These are phyloP conservation scores for Eutrema heterophyllum DNA, from an alignment of 345 rosid species.

Conservation along the genomic window DNA sequence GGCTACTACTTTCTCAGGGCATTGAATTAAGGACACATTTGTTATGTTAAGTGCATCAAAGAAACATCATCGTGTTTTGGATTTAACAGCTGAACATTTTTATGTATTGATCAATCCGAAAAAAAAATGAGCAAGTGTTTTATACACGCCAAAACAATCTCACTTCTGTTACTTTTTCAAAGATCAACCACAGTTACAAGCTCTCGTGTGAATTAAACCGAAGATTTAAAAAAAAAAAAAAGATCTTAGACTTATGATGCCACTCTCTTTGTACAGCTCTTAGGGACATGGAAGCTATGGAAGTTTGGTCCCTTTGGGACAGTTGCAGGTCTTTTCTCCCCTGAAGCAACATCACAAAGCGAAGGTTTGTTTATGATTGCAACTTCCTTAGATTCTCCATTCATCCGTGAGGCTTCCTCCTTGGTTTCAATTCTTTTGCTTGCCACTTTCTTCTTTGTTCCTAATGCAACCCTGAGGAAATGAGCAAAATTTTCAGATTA, in stretches of 20 bases:
- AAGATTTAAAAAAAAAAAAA: neutral
- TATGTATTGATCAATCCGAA: neutral
- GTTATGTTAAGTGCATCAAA: too few relatives aligned
- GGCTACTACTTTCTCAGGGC: too few relatives aligned
- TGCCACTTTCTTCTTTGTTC: slow-evolving; percentile 27
- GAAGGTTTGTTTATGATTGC: slow-evolving; percentile 34
- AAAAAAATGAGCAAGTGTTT: neutral
- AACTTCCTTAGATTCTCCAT: slow-evolving; percentile 29
- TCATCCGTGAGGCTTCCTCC: slow-evolving; percentile 29
- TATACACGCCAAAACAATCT: slow-evolving; percentile 10
- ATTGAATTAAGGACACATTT: too few relatives aligned
- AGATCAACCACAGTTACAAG: neutral
- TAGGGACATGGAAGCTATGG: slow-evolving; percentile 55
- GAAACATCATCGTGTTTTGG: too few relatives aligned
- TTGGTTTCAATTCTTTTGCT: slow-evolving; percentile 11
- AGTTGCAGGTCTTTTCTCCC: slow-evolving; percentile 40
- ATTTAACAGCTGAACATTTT: too few relatives aligned
- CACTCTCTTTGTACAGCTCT: slow-evolving; percentile 56
- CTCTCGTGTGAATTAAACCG: slow-evolving; percentile 2
- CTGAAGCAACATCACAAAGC: slow-evolving; percentile 34
- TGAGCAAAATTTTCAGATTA: neutral
- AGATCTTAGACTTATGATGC: slow-evolving; percentile 11
- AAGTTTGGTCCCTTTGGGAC: slow-evolving; percentile 62
- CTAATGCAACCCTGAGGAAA: slow-evolving; percentile 39
- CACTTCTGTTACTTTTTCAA: neutral